Evolutionary conservation across 2,329 filamentous ascomycete species (phyloP).

Genomic region (Fusarium chaquense): DNA sequence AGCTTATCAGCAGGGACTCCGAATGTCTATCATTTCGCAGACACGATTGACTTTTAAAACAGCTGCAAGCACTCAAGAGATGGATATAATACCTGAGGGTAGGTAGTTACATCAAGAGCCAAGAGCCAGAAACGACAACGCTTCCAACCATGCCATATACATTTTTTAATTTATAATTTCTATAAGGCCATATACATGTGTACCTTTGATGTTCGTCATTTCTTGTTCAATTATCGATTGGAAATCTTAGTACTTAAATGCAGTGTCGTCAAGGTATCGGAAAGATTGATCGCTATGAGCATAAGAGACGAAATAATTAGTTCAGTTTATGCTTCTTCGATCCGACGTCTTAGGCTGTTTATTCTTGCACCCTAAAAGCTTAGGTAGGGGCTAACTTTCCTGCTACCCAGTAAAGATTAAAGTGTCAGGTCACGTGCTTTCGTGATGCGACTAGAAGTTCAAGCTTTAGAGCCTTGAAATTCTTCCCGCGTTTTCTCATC

Average conservation of each 20-base stretch:
- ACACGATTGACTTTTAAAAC: constrained; percentile 33
- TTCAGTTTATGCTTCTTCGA: too few relatives aligned
- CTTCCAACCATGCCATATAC: neutral
- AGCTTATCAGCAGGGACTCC: constrained; percentile 58
- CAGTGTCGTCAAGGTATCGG: too few relatives aligned
- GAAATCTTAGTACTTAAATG: too few relatives aligned
- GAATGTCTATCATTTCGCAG: constrained; percentile 59
- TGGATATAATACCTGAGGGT: neutral
- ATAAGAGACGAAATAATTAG: too few relatives aligned
- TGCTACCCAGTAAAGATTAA: neutral
- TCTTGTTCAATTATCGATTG: neutral
- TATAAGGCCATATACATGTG: neutral
- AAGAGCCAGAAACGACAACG: neutral
- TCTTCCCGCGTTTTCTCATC: neutral
- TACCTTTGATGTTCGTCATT: neutral
- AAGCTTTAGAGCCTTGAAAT: constrained; percentile 4
- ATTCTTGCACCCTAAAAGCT: too few relatives aligned
- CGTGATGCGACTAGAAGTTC: constrained; percentile 28
- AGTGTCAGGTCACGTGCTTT: constrained; percentile 32
- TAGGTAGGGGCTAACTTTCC: too few relatives aligned
- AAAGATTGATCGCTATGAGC: too few relatives aligned
- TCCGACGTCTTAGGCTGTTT: too few relatives aligned
- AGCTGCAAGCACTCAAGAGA: neutral
- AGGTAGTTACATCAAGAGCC: neutral
- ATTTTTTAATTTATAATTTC: neutral